A percentile compares a stretch with the other conserved stretches of the same genome.
phyloP scores from a whole-genome alignment of 2,329 filamentous ascomycete species.

The Aspergillus transmontanensis region DNA sequence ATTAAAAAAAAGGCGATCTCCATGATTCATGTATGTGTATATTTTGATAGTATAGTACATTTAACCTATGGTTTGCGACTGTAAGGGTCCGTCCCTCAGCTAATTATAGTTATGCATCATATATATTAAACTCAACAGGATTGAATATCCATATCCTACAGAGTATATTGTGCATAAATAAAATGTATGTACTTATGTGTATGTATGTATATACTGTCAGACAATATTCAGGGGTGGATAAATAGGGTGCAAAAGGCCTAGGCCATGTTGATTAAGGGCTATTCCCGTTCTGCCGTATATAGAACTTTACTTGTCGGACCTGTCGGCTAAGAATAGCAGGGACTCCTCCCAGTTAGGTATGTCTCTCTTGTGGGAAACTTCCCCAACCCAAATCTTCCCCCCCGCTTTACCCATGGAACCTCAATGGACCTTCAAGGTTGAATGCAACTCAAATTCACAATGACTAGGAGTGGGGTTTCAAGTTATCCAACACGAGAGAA shows the following conservation, averaged over 20 bases:
- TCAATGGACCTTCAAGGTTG: background rate
- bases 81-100: background rate
- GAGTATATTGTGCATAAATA: background rate
- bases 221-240: background rate
- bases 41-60: background rate
- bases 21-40: background rate
- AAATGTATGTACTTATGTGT: background rate
- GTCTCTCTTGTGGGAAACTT: conserved; percentile 1
- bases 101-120: background rate
- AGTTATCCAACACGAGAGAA: background rate
- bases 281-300: background rate
- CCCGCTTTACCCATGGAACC: conserved; percentile 13
- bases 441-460: background rate
- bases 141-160: background rate
- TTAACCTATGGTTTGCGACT: background rate
- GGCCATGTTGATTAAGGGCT: background rate
- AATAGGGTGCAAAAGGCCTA: background rate
- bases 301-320: background rate
- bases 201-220: background rate
- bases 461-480: background rate
- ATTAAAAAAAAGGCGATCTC: background rate
- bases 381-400: conserved; percentile 2
- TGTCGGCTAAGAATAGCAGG: conserved; percentile 4
- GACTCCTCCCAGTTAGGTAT: background rate
- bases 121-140: background rate